phyloP scores from a whole-genome alignment of 176 grass and related monocot species.

The Bolboschoenus planiculmis region DNA sequence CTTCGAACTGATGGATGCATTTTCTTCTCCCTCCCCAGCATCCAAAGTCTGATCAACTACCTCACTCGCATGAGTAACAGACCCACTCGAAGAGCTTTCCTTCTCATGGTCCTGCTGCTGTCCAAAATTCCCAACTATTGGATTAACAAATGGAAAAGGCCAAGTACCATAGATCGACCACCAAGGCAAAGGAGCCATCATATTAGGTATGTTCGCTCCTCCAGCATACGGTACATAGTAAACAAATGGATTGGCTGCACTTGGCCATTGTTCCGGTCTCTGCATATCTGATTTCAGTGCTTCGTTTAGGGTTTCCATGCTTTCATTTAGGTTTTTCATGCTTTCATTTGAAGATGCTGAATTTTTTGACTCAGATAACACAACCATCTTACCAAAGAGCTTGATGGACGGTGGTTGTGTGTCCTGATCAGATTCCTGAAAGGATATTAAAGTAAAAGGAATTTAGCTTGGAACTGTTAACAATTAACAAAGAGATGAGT shows the following conservation, averaged over 20 bases:
- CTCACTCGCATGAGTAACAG: background rate
- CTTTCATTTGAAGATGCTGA: constrained; percentile 16
- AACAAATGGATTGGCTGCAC: constrained; percentile 7
- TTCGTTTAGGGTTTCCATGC: background rate
- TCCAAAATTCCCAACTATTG: constrained; percentile 1
- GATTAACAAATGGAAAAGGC: constrained; percentile 17
- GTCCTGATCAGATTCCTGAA: constrained; percentile 41
- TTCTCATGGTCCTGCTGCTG: constrained; percentile 12
- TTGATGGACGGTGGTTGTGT: constrained; percentile 59
- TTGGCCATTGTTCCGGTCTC: background rate
- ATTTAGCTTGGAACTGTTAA: background rate
- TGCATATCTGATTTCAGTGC: background rate
- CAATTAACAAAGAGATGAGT: background rate
- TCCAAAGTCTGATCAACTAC: background rate
- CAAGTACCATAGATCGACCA: constrained; percentile 2
- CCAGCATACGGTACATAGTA: constrained; percentile 15
- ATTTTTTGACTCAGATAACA: constrained; percentile 43
- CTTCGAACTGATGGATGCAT: background rate
- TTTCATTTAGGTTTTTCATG: background rate
- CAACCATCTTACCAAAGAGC: constrained; percentile 80
- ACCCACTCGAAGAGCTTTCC: constrained; percentile 2
- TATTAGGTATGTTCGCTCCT: background rate
- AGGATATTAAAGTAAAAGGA: constrained; percentile 3
- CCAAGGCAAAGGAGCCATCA: background rate
- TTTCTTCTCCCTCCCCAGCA: background rate